Percentiles rank a stretch among this genome's conserved stretches.
Conservation (phyloP, 2,329 filamentous ascomycete genomes). For the Berkeleyomyces basicola region DNA sequence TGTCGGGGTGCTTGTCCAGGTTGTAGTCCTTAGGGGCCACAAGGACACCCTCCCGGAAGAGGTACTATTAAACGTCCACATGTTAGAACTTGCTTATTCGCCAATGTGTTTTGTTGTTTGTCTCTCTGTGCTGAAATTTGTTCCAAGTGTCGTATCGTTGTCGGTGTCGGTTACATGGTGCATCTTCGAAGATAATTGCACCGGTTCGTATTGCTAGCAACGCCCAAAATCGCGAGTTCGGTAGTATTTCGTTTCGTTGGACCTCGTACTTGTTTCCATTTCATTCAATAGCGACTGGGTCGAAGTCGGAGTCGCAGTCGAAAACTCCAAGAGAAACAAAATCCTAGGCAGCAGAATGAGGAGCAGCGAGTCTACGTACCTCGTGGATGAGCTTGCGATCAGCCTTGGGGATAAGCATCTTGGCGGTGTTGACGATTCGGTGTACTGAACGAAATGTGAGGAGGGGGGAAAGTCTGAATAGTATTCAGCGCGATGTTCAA, state of each 20-base stretch:
- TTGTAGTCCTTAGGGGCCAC: slow-evolving; percentile 99
- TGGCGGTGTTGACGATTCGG: slow-evolving; percentile 25
- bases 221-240: not conserved
- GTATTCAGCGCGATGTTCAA: slow-evolving; percentile 21
- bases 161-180: slow-evolving; percentile 6
- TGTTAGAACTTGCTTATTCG: slow-evolving; percentile 8
- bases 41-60: slow-evolving; percentile 86
- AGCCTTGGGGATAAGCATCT: slow-evolving; percentile 98
- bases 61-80: slow-evolving; percentile 45
- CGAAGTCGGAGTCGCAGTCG: not conserved
- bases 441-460: slow-evolving; percentile 13
- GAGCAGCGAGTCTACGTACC: slow-evolving; percentile 23
- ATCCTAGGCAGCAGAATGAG: slow-evolving; percentile 8
- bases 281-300: slow-evolving; percentile 13
- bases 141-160: not conserved
- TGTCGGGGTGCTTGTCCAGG: slow-evolving; percentile 91
- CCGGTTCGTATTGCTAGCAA: not conserved
- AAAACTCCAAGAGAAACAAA: slow-evolving; percentile 3
- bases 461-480: slow-evolving; percentile 15
- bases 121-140: not conserved
- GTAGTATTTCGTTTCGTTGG: not conserved
- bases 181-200: not conserved
- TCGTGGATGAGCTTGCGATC: slow-evolving; percentile 99
- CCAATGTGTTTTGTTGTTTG: not conserved
- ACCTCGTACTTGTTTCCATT: slow-evolving; percentile 13